Conservation (phyloP, 2,329 filamentous ascomycete genomes). For the Trichoderma cornu-damae region DNA sequence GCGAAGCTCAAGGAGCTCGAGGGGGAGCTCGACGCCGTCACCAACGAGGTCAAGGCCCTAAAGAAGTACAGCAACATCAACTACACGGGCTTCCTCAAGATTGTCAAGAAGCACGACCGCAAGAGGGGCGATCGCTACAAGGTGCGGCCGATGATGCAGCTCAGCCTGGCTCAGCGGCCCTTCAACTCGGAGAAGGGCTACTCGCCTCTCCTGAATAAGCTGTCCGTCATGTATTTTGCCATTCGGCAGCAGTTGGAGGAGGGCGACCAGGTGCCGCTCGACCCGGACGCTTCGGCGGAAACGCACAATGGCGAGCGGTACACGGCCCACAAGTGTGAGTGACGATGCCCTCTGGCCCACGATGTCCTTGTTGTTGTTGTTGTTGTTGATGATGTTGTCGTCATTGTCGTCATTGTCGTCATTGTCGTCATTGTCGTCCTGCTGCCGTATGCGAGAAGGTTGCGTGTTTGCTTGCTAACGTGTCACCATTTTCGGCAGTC, state of each 20-base stretch:
- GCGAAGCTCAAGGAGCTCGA: slow-evolving; percentile 64
- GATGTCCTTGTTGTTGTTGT: no score
- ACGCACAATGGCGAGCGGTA: slow-evolving; percentile 66
- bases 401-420: no score
- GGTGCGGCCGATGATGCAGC: slow-evolving; percentile 85
- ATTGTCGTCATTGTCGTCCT: no score
- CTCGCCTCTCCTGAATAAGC: slow-evolving; percentile 78
- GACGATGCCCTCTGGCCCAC: no score
- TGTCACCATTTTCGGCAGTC: slow-evolving; percentile 51
- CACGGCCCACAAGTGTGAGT: slow-evolving; percentile 78
- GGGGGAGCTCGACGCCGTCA: slow-evolving; percentile 77
- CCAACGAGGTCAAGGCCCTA: slow-evolving; percentile 84
- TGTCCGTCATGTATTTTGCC: slow-evolving; percentile 95
- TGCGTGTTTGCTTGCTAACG: slow-evolving; percentile 3
- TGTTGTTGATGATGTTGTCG: no score
- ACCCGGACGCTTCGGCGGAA: slow-evolving; percentile 50
- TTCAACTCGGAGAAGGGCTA: slow-evolving; percentile 93
- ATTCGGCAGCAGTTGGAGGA: slow-evolving; percentile 77
- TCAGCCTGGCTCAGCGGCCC: slow-evolving; percentile 78
- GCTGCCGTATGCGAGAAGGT: no score
- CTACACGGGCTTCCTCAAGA: slow-evolving; percentile 96
- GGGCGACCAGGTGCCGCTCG: slow-evolving; percentile 38
- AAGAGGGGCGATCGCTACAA: slow-evolving; percentile 82
- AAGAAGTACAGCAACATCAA: slow-evolving; percentile 95
- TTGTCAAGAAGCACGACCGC: slow-evolving; percentile 97